Conservation (phyloP, 179 eudicot genomes). For the Camellia oleifera region DNA sequence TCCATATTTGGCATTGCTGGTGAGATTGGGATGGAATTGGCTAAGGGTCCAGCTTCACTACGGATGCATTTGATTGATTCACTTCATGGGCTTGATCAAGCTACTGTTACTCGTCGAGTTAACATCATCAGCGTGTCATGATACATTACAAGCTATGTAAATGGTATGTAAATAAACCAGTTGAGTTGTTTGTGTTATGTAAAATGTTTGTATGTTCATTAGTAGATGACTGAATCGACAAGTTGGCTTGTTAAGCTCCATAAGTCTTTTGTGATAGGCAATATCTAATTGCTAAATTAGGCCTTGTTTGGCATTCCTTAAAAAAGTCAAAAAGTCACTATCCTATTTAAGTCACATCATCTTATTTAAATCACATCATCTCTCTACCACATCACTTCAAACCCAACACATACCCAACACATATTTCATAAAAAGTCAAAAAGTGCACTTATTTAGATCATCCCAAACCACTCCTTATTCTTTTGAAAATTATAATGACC, state of each 20-base stretch:
- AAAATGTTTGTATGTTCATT: background rate
- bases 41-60: conserved; percentile 85
- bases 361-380: too few relatives aligned
- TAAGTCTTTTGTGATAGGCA: background rate
- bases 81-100: conserved; percentile 67
- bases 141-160: background rate
- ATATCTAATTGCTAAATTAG: background rate
- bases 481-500: background rate
- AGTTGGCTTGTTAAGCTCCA: background rate
- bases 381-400: too few relatives aligned
- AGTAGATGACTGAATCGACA: background rate
- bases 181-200: background rate
- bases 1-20: conserved; percentile 78
- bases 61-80: conserved; percentile 74
- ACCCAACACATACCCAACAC: too few relatives aligned
- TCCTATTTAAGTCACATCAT: too few relatives aligned
- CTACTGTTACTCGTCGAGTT: conserved; percentile 33
- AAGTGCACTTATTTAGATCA: too few relatives aligned
- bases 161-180: conserved; percentile 14
- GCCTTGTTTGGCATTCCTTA: too few relatives aligned
- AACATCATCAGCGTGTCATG: conserved; percentile 29
- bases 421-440: too few relatives aligned
- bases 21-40: conserved; percentile 66
- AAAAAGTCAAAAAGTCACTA: too few relatives aligned
- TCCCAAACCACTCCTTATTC: too few relatives aligned